A percentile compares a stretch with the other conserved stretches of the same genome.
Conservation (phyloP, 192 early-diverging fungal species). For the Endogone sp. region DNA sequence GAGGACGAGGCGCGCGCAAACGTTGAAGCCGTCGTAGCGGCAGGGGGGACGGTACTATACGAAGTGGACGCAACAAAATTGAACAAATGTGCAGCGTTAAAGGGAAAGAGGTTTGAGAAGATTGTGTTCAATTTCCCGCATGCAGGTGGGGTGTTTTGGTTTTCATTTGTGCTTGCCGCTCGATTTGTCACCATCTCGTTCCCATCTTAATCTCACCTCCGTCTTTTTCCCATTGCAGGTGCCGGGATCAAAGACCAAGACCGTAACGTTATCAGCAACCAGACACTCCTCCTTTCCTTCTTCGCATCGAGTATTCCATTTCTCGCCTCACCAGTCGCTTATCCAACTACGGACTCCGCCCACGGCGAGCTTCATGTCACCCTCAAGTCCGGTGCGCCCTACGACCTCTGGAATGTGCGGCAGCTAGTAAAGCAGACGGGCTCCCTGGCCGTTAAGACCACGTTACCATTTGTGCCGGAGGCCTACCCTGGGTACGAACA, state of each 20-base stretch:
- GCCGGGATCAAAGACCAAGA: constrained; percentile 90
- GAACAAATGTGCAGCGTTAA: constrained; percentile 51
- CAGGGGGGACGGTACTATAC: constrained; percentile 69
- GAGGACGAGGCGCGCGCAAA: constrained; percentile 60
- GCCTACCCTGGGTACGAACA: constrained; percentile 87
- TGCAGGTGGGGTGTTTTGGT: constrained; percentile 53
- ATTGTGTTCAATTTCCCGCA: constrained; percentile 98
- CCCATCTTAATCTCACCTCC: background rate
- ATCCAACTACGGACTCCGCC: constrained; percentile 18
- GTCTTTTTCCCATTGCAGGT: constrained; percentile 28
- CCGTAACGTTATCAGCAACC: constrained; percentile 80
- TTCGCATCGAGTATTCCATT: constrained; percentile 53
- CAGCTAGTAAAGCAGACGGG: constrained; percentile 67
- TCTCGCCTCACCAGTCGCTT: constrained; percentile 34
- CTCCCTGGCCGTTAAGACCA: constrained; percentile 45
- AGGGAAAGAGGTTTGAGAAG: constrained; percentile 59
- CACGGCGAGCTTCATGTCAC: constrained; percentile 76
- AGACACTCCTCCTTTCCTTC: constrained; percentile 60
- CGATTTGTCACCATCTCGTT: constrained; percentile 2
- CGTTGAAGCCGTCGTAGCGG: constrained; percentile 52
- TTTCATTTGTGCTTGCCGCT: background rate
- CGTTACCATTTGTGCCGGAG: constrained; percentile 59
- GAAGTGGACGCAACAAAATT: constrained; percentile 77
- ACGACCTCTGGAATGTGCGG: constrained; percentile 84
- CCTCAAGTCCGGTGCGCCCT: constrained; percentile 81